phyloP scores from a whole-genome alignment of 2,329 filamentous ascomycete genomes.

The Tolypocladium tundrense region DNA sequence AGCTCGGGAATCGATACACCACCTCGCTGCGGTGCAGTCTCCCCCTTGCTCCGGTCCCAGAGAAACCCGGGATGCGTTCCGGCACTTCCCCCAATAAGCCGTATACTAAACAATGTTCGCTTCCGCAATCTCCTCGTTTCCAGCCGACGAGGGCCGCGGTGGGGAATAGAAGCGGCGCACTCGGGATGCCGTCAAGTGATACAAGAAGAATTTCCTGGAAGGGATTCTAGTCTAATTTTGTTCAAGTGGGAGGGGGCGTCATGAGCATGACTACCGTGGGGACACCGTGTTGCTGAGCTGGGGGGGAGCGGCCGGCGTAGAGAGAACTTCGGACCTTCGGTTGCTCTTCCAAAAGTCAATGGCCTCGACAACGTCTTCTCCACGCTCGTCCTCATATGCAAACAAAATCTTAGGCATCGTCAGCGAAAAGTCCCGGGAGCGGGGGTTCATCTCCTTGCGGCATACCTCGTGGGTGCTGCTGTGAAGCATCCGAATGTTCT shows the following conservation, averaged over 20 bases:
- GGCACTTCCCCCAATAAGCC: not conserved
- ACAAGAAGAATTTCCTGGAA: slow-evolving; percentile 18
- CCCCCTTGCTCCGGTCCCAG: not conserved
- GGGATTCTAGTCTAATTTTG: slow-evolving; percentile 7
- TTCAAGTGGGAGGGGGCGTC: not conserved
- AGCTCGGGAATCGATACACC: not conserved
- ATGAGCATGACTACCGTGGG: not conserved
- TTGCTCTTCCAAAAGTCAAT: slow-evolving; percentile 90
- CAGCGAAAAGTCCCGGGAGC: not conserved
- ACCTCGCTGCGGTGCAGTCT: not conserved
- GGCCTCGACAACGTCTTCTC: slow-evolving; percentile 86
- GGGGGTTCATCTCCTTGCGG: not conserved
- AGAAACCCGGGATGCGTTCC: not conserved
- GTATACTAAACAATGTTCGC: not conserved
- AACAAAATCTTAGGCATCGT: slow-evolving; percentile 66
- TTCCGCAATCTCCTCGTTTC: not conserved
- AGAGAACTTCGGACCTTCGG: slow-evolving; percentile 34
- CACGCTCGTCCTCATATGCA: slow-evolving; percentile 90
- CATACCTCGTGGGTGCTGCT: slow-evolving; percentile 92
- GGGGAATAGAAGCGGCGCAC: not conserved
- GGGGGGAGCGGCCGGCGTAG: slow-evolving; percentile 5
- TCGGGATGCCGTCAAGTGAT: slow-evolving; percentile 10
- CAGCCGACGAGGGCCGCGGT: not conserved
- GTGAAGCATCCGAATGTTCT: slow-evolving; percentile 95
- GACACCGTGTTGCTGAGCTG: not conserved